phyloP scores from a whole-genome alignment of 148 eudicot genomes.

The Agrostemma githago region DNA sequence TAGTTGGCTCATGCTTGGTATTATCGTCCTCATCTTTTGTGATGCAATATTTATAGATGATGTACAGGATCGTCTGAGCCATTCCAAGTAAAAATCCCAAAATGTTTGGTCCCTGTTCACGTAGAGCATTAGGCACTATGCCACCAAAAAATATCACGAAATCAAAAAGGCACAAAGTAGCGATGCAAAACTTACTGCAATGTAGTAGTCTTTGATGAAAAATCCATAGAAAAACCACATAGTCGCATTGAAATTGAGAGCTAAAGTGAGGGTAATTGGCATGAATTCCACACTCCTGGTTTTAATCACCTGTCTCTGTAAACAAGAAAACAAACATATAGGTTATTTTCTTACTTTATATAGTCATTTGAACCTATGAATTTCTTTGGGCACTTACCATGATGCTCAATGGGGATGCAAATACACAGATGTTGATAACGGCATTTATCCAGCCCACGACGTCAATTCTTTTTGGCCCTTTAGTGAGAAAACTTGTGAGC shows the following conservation, averaged over 20 bases:
- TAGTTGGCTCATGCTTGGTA: conserved; percentile 18
- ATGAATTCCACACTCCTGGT: conserved; percentile 61
- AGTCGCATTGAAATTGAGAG: conserved; percentile 47
- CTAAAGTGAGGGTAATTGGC: conserved; percentile 49
- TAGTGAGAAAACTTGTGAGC: conserved; percentile 33
- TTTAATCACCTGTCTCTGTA: conserved; percentile 49
- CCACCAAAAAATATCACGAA: not conserved
- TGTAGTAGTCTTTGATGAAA: conserved; percentile 45
- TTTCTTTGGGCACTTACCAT: conserved; percentile 37
- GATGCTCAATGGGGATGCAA: conserved; percentile 55
- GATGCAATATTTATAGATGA: conserved; percentile 37
- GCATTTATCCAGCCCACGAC: conserved; percentile 60
- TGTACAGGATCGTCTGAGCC: conserved; percentile 44
- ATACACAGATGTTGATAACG: conserved; percentile 48
- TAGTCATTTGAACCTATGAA: not conserved
- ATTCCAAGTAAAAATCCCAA: conserved; percentile 52
- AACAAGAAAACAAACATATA: not conserved
- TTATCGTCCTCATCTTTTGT: conserved; percentile 17
- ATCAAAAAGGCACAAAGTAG: not conserved
- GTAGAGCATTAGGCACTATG: conserved; percentile 11
- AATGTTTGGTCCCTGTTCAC: conserved; percentile 52
- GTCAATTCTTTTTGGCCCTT: conserved; percentile 37
- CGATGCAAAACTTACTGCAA: conserved; percentile 40
- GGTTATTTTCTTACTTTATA: not conserved
- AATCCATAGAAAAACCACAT: conserved; percentile 71